Evolutionary conservation across 2,329 filamentous ascomycete genomes (phyloP), one percentile per base, ranked within the genome.

Genomic region (Pestalotiopsis sp.): DNA sequence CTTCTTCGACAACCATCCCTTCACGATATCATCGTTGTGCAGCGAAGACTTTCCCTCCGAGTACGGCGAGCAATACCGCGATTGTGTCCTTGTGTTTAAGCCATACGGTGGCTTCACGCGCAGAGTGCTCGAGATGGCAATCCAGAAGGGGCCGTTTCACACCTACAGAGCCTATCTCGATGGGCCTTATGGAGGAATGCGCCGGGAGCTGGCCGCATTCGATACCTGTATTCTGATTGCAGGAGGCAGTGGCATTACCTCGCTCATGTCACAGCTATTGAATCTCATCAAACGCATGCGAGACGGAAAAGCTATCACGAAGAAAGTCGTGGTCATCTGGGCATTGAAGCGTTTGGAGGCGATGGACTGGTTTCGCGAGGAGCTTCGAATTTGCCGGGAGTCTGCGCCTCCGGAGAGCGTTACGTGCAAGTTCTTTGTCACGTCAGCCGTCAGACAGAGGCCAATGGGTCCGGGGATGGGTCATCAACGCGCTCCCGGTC

Each of bases 361-460:
- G 1, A 94, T 98, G 90, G 94, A 98, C 78, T 98, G 95, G 95
- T 98, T 98, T 85, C 93, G 94, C 72, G 95, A 98, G 81, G 95
- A 98, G 79, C 85, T 98, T 69, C 89, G 94, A 62, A 97, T 98
- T 75, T 97, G 95, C 81, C 89, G 94, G 74, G 94, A 98, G 80
- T 92, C 90, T 64, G 95, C 95, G 11, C 95, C 95, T 1, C 92
- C 93, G 0, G 94, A 96, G 77, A 92, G 93, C 38, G 93, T 98
- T 9, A 93, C 93, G 27, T 98, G 95, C 84, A 95, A 97, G 78
- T 98, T 98, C 84, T 98, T 94, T 81, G 93, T 98, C 73, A 98
- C 95, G 0, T 90, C 92, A 1, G 88, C 94, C 7, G 91, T 92
- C 73, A 84, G 91, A 66, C 80, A 82, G 66, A 69, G 75, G 61